Evolutionary conservation across 192 early-diverging fungal genomes (phyloP).

Genomic region (Linnemannia exigua): DNA sequence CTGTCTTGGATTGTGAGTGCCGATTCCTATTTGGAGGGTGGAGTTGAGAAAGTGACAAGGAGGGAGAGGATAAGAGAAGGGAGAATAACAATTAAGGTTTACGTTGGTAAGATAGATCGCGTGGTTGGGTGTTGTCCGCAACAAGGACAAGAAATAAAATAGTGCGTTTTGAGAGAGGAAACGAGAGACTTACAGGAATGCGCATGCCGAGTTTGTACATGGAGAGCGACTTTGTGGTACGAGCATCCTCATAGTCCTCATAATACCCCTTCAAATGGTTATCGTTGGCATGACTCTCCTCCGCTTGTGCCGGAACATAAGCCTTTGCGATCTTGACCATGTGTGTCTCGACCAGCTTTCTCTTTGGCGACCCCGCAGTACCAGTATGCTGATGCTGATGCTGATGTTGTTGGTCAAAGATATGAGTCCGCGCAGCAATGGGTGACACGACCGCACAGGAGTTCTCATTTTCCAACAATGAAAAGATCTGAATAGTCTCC

Average conservation of each 20-base stretch:
- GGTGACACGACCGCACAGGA: neutral
- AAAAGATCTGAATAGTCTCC: constrained; percentile 43
- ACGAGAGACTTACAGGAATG: constrained; percentile 41
- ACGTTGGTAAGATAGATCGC: neutral
- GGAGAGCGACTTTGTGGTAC: constrained; percentile 44
- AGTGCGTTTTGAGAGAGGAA: too few relatives aligned
- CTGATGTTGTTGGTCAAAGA: neutral
- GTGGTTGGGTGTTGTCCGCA: too few relatives aligned
- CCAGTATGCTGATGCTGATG: neutral
- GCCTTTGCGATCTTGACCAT: constrained; percentile 50
- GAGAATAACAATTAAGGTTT: neutral
- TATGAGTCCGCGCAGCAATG: neutral
- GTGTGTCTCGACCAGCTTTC: constrained; percentile 39
- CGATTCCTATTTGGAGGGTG: constrained; percentile 31
- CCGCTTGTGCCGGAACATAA: constrained; percentile 49
- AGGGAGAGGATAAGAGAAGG: neutral
- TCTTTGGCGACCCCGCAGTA: too few relatives aligned
- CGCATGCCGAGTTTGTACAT: constrained; percentile 53
- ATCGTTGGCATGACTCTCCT: constrained; percentile 49
- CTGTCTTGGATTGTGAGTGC: constrained; percentile 45
- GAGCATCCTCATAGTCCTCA: constrained; percentile 46
- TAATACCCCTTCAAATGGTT: constrained; percentile 55
- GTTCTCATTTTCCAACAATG: constrained; percentile 16
- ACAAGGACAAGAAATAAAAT: neutral
- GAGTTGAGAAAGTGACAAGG: neutral